Evolutionary conservation across 768 basidiomycete genomes (phyloP).

Genomic region (Tylopilus felleus): DNA sequence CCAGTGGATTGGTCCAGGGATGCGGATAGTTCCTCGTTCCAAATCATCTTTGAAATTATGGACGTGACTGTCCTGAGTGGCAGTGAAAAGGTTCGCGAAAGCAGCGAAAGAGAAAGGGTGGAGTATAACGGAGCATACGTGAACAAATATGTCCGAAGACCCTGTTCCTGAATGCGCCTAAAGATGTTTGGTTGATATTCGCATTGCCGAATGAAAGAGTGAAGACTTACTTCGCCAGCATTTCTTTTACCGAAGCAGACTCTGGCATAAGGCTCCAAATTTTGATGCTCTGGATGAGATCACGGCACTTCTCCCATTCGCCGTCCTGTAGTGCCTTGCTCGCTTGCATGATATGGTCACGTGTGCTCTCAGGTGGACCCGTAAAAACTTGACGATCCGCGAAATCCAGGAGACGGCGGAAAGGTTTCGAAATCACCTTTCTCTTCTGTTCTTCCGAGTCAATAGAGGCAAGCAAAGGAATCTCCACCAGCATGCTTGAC

Average conservation of each 20-base stretch:
- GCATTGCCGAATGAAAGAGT: neutral
- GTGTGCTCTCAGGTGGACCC: slow-evolving; percentile 96
- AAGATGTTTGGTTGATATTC: slow-evolving; percentile 3
- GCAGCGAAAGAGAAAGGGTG: slow-evolving; percentile 82
- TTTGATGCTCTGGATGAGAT: slow-evolving; percentile 93
- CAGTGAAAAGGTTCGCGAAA: slow-evolving; percentile 85
- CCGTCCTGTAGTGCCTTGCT: slow-evolving; percentile 94
- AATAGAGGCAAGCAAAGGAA: slow-evolving; percentile 90
- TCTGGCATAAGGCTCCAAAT: slow-evolving; percentile 98
- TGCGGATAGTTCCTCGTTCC: slow-evolving; percentile 92
- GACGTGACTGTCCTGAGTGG: slow-evolving; percentile 71
- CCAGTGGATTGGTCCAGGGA: slow-evolving; percentile 89
- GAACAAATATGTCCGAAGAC: slow-evolving; percentile 94
- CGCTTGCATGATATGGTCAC: slow-evolving; percentile 99
- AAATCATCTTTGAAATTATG: slow-evolving; percentile 97
- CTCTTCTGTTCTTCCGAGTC: slow-evolving; percentile 93
- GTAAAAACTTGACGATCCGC: slow-evolving; percentile 98
- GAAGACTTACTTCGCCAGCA: slow-evolving; percentile 78
- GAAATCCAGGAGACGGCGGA: slow-evolving; percentile 91
- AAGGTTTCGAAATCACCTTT: slow-evolving; percentile 93
- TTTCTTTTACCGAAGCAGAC: slow-evolving; percentile 81
- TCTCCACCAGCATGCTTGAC: slow-evolving; percentile 98
- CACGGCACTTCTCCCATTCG: slow-evolving; percentile 94
- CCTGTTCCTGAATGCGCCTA: slow-evolving; percentile 98
- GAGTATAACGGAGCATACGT: slow-evolving; percentile 92